Conservation (phyloP, 768 basidiomycete genomes). For the Chalciporus chontae region DNA sequence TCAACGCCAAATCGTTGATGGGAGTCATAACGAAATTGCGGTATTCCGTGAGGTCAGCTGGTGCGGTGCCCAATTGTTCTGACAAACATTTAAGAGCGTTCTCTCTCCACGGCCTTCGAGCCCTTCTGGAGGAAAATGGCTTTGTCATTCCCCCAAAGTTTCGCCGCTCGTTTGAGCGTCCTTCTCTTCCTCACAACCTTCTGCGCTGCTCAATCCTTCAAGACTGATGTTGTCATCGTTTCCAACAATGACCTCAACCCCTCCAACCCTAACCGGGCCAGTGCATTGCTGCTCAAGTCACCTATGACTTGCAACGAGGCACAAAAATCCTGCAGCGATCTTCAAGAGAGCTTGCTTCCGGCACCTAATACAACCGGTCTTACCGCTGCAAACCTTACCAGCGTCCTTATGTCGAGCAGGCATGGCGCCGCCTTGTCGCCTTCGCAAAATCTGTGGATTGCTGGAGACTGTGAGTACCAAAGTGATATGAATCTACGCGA, state of each 20-base stretch:
- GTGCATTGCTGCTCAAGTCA: conserved; percentile 6
- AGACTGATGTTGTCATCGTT: conserved; percentile 7
- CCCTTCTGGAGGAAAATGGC: not conserved
- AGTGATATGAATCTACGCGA: not conserved
- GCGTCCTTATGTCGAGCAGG: conserved; percentile 6
- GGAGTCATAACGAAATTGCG: too few relatives aligned
- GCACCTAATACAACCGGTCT: not conserved
- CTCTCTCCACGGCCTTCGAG: not conserved
- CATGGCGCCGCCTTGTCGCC: conserved; percentile 5
- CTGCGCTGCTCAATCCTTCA: not conserved
- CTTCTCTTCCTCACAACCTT: not conserved
- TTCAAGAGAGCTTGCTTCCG: conserved; percentile 8
- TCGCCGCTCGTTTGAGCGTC: not conserved
- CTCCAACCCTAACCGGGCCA: conserved; percentile 10
- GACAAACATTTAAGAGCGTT: not conserved
- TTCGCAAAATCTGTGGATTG: conserved; percentile 7
- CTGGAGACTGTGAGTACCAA: not conserved
- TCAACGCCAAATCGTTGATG: not conserved
- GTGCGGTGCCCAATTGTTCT: too few relatives aligned
- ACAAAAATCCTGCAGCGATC: not conserved
- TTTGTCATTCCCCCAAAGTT: not conserved
- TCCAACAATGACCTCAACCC: conserved; percentile 15
- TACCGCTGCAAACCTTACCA: not conserved
- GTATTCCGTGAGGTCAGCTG: too few relatives aligned
- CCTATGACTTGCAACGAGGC: conserved; percentile 8